Base-by-base conservation (phyloP, 345 rosid species). In the Viola odorata region DNA sequence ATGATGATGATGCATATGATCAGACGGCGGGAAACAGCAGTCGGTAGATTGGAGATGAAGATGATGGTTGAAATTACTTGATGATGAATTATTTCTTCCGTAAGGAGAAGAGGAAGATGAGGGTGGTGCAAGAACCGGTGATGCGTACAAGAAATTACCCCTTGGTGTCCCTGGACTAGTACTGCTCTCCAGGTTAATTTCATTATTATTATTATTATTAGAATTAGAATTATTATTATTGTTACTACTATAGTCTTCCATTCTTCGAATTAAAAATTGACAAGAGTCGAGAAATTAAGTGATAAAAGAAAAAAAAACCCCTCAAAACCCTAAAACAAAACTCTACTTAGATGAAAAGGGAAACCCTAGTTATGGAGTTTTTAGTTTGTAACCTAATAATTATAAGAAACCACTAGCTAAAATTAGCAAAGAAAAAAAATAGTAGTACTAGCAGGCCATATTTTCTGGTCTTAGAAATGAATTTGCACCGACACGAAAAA, bases 231-330 rank as follows among this genome's bases (percentile, higher is more conserved):
- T 78, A 65, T 77, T 81, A 65, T 77, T 87, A 69, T 67, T 82
- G 67, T 87, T 72, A 54, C 83, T 90, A 52, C 78, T 82, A 45
- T 81, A 91, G 53, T 81, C 91, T 75, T 87, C 96, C 98, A 91
- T 91, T 12, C 37, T 41, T 61, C 23, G 10, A 37, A 23, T 23
- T 23, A 23, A 2, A 23, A 23, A n/a, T n/a, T n/a, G n/a, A n/a
- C n/a, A n/a, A n/a, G n/a, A n/a, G n/a, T n/a, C n/a, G n/a, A n/a
- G n/a, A n/a, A n/a, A n/a, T n/a, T n/a, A n/a, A n/a, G n/a, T n/a
- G n/a, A n/a, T n/a, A n/a, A n/a, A n/a, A n/a, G n/a, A n/a, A 23
- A 23, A 23, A 23, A 23, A 23, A 23, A 23, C 1, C 32, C 32
- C 32, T 23, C 32, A 23, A 23, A 23, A 23, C 32, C 32, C 32